Evolutionary conservation across 164 flowering plant genomes (phyloP).

Genomic region (Chimonanthus salicifolius): DNA sequence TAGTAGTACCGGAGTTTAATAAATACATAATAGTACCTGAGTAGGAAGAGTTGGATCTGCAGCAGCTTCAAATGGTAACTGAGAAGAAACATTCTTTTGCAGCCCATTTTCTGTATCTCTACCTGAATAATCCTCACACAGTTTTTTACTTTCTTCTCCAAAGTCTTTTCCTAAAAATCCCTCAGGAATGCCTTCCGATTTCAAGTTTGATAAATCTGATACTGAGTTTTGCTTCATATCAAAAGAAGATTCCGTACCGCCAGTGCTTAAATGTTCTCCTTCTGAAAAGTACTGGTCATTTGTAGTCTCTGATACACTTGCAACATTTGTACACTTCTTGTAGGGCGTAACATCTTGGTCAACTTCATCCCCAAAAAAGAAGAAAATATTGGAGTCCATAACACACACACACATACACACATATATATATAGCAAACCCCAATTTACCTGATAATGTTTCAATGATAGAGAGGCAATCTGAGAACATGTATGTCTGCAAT

Average conservation of each 20-base stretch:
- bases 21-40: conserved; percentile 42
- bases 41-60: conserved; percentile 60
- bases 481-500: conserved; percentile 79
- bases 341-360: conserved; percentile 43
- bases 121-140: conserved; percentile 30
- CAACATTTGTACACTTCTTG: conserved; percentile 29
- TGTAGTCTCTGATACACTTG: conserved; percentile 20
- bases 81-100: conserved; percentile 20
- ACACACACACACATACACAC: not conserved
- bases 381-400: not conserved
- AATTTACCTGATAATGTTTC: conserved; percentile 78
- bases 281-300: conserved; percentile 22
- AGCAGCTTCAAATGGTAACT: conserved; percentile 36
- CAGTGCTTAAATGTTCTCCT: conserved; percentile 27
- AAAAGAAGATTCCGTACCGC: conserved; percentile 27
- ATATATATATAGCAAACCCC: conserved; percentile 1
- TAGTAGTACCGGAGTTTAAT: too few relatives aligned
- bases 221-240: conserved; percentile 30
- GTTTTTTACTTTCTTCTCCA: conserved; percentile 29
- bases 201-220: conserved; percentile 29
- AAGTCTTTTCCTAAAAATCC: conserved; percentile 25
- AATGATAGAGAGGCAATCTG: conserved; percentile 75
- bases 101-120: conserved; percentile 32
- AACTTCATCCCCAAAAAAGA: conserved; percentile 33
- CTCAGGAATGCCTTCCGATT: conserved; percentile 13